Percentiles rank a stretch among this genome's conserved stretches.
Evolutionary conservation across 164 flowering plant species (phyloP).

Genomic region (Vitis rotundifolia): DNA sequence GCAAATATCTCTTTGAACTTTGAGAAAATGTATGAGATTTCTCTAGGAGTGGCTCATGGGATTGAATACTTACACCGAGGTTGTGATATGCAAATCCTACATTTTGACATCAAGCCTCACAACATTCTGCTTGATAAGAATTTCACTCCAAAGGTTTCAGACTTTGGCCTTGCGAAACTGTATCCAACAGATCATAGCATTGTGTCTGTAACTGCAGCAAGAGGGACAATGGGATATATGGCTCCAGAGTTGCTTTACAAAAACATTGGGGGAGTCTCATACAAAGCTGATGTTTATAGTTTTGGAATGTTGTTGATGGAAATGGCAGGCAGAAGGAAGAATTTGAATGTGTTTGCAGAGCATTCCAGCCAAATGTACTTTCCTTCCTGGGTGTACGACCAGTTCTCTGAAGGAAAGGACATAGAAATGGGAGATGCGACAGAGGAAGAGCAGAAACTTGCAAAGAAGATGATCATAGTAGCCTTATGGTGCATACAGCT

Average conservation of each 20-base stretch:
- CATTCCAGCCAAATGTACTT: neutral
- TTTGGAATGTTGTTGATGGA: too few relatives aligned
- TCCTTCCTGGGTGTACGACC: conserved; percentile 6
- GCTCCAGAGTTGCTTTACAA: too few relatives aligned
- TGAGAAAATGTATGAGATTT: neutral
- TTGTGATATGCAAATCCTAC: conserved; percentile 7
- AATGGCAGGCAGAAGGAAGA: too few relatives aligned
- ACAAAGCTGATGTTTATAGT: too few relatives aligned
- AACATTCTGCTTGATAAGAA: neutral
- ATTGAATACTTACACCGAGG: neutral
- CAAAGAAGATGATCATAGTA: conserved; percentile 8
- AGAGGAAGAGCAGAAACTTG: neutral
- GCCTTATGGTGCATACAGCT: neutral
- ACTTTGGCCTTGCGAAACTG: conserved; percentile 3
- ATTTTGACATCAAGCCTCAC: conserved; percentile 3
- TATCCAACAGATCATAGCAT: conserved; percentile 1
- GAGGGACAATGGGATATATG: too few relatives aligned
- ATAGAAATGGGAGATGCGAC: too few relatives aligned
- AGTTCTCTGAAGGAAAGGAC: neutral
- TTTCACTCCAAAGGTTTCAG: conserved; percentile 2
- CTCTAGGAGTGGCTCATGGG: too few relatives aligned
- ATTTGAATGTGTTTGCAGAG: conserved; percentile 3
- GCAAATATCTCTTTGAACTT: neutral
- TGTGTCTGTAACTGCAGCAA: neutral
- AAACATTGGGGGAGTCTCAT: too few relatives aligned